Evolutionary conservation across 2,329 filamentous ascomycete species (phyloP).

Genomic region (Aspergillus fijiensis): DNA sequence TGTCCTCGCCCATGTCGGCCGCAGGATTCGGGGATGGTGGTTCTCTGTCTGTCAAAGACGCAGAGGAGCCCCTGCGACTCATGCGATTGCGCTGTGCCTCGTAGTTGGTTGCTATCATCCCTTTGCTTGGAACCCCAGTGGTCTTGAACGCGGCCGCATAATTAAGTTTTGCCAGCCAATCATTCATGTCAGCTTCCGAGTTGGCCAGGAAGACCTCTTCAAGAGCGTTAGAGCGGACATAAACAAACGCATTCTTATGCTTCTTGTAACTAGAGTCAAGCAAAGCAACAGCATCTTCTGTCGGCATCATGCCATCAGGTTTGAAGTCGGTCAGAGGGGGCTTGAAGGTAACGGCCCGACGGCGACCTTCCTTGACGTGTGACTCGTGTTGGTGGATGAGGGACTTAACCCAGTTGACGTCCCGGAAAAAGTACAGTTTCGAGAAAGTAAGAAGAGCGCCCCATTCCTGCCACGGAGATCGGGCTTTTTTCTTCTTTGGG

Average conservation of each 20-base stretch:
- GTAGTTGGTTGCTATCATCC: slow-evolving; percentile 79
- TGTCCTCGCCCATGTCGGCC: slow-evolving; percentile 80
- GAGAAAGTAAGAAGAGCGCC: slow-evolving; percentile 95
- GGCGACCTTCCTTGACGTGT: slow-evolving; percentile 75
- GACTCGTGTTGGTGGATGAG: slow-evolving; percentile 84
- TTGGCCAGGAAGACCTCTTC: slow-evolving; percentile 92
- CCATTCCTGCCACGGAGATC: slow-evolving; percentile 99
- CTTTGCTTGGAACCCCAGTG: slow-evolving; percentile 85
- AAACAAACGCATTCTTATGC: slow-evolving; percentile 92
- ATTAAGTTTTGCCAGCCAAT: slow-evolving; percentile 94
- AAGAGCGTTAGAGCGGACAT: slow-evolving; percentile 79
- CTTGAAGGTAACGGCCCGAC: slow-evolving; percentile 80
- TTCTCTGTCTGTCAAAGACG: slow-evolving; percentile 63
- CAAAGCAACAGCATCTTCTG: slow-evolving; percentile 85
- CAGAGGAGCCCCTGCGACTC: slow-evolving; percentile 63
- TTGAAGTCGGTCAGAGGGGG: slow-evolving; percentile 91
- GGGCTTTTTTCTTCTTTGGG: slow-evolving; percentile 84
- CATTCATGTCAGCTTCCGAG: slow-evolving; percentile 86
- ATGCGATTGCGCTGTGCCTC: slow-evolving; percentile 68
- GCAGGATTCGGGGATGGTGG: slow-evolving; percentile 71
- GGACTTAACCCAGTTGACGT: slow-evolving; percentile 86
- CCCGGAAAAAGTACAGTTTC: slow-evolving; percentile 94
- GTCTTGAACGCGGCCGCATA: slow-evolving; percentile 94
- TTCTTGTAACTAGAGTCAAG: slow-evolving; percentile 82
- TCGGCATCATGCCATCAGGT: slow-evolving; percentile 89